phyloP scores from a whole-genome alignment of 225 moss, liverwort and hornwort genomes.

The Physcomitrium patens region DNA sequence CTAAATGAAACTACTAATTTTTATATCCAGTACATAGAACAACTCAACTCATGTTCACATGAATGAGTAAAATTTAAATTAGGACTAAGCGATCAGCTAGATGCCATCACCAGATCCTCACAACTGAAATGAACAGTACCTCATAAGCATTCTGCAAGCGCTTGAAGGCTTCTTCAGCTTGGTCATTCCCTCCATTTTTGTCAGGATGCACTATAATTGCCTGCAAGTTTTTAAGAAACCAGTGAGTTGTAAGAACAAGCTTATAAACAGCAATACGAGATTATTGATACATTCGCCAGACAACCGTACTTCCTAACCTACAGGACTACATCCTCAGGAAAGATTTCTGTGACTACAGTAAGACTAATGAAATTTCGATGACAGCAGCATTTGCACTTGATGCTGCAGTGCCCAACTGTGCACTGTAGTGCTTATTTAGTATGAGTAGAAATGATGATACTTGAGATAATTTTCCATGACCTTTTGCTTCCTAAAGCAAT shows the following conservation, averaged over 20 bases:
- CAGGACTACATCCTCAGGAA: background rate
- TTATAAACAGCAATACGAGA: constrained; percentile 6
- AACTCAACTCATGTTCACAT: constrained; percentile 6
- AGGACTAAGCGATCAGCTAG: background rate
- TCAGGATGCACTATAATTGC: constrained; percentile 99
- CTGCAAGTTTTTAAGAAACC: constrained; percentile 48
- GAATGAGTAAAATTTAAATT: background rate
- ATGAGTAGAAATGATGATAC: constrained; percentile 5
- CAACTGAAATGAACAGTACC: constrained; percentile 47
- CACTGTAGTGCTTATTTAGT: constrained; percentile 7
- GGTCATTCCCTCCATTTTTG: constrained; percentile 94
- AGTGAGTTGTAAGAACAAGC: constrained; percentile 28
- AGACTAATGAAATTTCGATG: background rate
- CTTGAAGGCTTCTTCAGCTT: constrained; percentile 96
- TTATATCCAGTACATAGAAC: constrained; percentile 1
- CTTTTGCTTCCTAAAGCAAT: constrained; percentile 8
- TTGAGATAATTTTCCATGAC: background rate
- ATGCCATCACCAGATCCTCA: constrained; percentile 15
- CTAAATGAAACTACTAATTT: constrained; percentile 8
- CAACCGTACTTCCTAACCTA: background rate
- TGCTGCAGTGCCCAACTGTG: background rate
- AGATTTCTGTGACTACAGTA: background rate
- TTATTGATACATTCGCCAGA: background rate
- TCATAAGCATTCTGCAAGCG: constrained; percentile 97
- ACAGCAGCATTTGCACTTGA: constrained; percentile 4